Evolutionary conservation across 148 eudicot genomes (phyloP), one percentile per base, ranked within the genome.

Genomic region (Arbutus unedo): DNA sequence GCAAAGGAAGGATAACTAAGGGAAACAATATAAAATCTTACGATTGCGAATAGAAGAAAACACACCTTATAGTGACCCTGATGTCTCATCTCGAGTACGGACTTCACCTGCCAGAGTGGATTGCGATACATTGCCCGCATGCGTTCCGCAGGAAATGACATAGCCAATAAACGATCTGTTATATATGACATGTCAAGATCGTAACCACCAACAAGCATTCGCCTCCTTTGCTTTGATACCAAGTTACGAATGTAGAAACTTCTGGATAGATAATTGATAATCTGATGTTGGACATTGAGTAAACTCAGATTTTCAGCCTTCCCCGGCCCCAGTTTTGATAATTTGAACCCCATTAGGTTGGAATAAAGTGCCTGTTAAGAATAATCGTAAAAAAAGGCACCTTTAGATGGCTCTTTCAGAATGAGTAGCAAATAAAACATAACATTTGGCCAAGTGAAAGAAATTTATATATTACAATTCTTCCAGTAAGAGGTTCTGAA

Each of bases 91-190:
- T 91, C 91, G 6, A 91, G 86, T 23, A 86, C 94, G 57, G 87
- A 87, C 80, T 90, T 89, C 62, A 91, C 92, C 84, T 91, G 94
- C 94, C 94, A 91, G 21, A 91, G 79, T 71, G 94, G 94, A 87
- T 91, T 91, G 18, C 94, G 91, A 82, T 90, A 91, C 83, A 91
- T 76, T 71, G 94, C 88, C 51, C 90, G 82, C 88, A 91, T 86
- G 51, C 84, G 89, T 74, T 91, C 92, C 57, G 92, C 92, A 68
- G 94, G 94, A 66, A 91, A 91, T 78, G 94, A 91, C 92, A 91
- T 91, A 57, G 94, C 94, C 56, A 91, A 71, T 59, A 91, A 23
- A 80, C 90, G 89, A 80, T 89, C 90, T 13, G 94, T 90, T 71
- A 91, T 89, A 60, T 90, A 91, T 2, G 92, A 83, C 94, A 91